A percentile compares a stretch with the other conserved stretches of the same genome.
Evolutionary conservation across 202 grass and related monocot genomes (phyloP).

Genomic region (Miscanthus sacchariflorus): DNA sequence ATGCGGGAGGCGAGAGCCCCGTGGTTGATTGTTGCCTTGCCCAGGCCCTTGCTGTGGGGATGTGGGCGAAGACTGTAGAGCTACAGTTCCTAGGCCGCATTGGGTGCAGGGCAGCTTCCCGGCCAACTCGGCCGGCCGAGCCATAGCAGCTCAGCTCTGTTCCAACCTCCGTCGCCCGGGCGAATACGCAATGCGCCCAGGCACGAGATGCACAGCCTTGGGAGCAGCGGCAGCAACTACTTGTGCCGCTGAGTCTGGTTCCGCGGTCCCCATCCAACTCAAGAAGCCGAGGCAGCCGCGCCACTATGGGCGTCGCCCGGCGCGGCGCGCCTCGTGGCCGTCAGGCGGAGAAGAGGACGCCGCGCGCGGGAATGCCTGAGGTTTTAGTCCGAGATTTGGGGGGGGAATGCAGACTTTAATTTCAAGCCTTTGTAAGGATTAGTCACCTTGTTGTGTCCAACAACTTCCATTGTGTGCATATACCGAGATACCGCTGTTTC

Average conservation of each 20-base stretch:
- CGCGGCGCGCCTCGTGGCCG: neutral
- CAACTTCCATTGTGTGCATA: slow-evolving; percentile 2
- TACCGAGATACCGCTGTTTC: neutral
- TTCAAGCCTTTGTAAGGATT: neutral
- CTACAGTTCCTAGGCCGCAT: neutral
- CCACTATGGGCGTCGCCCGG: neutral
- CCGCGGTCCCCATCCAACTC: neutral
- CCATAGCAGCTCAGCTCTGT: neutral
- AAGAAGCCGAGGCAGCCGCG: neutral
- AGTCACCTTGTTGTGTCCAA: neutral
- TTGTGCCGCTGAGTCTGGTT: neutral
- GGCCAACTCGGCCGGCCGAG: neutral
- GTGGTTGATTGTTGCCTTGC: neutral
- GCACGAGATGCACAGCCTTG: neutral
- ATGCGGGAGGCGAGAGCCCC: neutral
- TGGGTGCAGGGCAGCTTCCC: neutral
- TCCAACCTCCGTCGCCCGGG: neutral
- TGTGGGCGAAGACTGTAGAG: neutral
- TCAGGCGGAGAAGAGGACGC: neutral
- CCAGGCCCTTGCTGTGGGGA: neutral
- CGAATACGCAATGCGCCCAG: neutral
- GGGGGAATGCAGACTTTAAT: neutral
- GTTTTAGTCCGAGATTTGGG: neutral
- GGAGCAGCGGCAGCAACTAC: neutral
- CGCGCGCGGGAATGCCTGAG: neutral